Evolutionary conservation across 2,329 filamentous ascomycete genomes (phyloP).

Genomic region (Colletotrichum siamense): DNA sequence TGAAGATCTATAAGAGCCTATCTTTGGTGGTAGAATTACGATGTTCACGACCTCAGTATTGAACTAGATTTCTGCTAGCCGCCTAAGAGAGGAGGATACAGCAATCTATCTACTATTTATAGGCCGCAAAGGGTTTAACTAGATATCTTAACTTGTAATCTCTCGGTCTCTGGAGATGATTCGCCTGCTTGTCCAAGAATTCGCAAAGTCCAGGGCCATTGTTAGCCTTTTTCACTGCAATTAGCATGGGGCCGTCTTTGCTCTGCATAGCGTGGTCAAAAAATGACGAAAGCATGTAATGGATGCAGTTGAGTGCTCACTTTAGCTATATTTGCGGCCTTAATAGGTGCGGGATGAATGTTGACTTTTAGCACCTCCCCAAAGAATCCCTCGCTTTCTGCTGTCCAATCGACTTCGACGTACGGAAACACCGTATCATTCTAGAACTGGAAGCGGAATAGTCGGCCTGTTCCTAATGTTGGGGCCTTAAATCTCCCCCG

Average conservation of each 20-base stretch:
- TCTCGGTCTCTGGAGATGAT: background rate
- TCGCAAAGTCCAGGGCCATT: background rate
- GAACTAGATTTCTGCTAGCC: background rate
- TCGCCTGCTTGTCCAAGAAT: background rate
- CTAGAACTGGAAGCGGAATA: background rate
- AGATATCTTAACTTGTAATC: background rate
- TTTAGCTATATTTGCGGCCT: background rate
- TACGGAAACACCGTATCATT: background rate
- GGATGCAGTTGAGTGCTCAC: background rate
- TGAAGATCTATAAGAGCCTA: background rate
- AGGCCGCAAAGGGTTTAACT: background rate
- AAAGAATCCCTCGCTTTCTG: background rate
- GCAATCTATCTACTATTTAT: background rate
- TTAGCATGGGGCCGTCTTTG: background rate
- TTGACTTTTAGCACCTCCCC: background rate
- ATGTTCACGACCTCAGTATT: background rate
- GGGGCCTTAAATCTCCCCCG: background rate
- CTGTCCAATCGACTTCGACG: background rate
- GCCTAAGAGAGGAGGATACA: constrained; percentile 3
- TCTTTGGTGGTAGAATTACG: background rate
- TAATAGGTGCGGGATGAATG: background rate
- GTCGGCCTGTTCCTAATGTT: background rate
- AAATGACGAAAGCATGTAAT: background rate
- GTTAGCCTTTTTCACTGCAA: background rate
- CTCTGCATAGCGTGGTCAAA: background rate